Evolutionary conservation across 306 rosid genomes (phyloP).

Genomic region (Cucumis melo): DNA sequence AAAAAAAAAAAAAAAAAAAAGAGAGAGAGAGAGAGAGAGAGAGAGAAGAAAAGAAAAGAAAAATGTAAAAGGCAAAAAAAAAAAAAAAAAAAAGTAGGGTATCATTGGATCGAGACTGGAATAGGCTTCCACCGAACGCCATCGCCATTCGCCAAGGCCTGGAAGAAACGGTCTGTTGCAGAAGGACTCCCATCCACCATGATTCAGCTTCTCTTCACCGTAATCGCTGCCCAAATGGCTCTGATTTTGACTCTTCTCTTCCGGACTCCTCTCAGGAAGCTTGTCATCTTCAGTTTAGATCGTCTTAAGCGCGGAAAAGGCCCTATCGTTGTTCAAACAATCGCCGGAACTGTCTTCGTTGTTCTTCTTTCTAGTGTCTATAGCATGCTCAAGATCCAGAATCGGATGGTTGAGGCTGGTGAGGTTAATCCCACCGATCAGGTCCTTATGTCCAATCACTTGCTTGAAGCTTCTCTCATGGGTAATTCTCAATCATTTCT

Average conservation of each 20-base stretch:
- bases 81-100: neutral
- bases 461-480: constrained; percentile 91
- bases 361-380: constrained; percentile 49
- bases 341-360: constrained; percentile 48
- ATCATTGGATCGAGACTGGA: neutral
- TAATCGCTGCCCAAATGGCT: constrained; percentile 44
- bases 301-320: constrained; percentile 78
- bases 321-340: constrained; percentile 57
- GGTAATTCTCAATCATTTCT: constrained; percentile 27
- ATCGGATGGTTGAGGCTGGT: constrained; percentile 49
- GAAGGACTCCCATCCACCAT: constrained; percentile 10
- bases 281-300: constrained; percentile 55
- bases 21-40: too few species aligned
- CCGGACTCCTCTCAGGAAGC: constrained; percentile 73
- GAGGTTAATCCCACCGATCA: constrained; percentile 68
- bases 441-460: constrained; percentile 65
- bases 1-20: too few species aligned
- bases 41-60: too few species aligned
- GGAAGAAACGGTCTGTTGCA: neutral
- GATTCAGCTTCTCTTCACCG: constrained; percentile 63
- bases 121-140: neutral
- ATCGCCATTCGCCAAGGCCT: neutral
- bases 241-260: constrained; percentile 52
- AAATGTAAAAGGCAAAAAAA: too few species aligned
- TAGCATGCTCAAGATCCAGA: constrained; percentile 49